Percentiles rank a stretch among this genome's conserved stretches.
Conservation (phyloP, 352 stramenopile species). For the Vaucheria bursata region DNA sequence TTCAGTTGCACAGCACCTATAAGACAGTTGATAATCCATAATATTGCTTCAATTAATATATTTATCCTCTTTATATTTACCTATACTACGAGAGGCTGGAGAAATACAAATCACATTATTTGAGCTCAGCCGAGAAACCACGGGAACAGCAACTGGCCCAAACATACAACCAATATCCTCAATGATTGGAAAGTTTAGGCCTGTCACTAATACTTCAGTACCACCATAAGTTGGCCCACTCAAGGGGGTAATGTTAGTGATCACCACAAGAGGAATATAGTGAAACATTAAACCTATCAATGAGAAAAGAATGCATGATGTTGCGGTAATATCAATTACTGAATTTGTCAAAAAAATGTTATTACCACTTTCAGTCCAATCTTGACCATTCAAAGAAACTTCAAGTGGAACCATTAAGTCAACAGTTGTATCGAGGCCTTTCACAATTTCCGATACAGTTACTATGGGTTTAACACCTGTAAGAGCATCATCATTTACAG, state of each 20-base stretch:
- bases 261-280: conserved; percentile 1
- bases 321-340: background rate
- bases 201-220: conserved; percentile 65
- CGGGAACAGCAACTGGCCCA: conserved; percentile 52
- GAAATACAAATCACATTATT: conserved; percentile 63
- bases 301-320: background rate
- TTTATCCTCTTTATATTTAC: conserved; percentile 15
- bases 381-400: background rate
- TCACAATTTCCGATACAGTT: conserved; percentile 1
- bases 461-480: background rate
- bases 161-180: conserved; percentile 63
- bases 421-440: background rate
- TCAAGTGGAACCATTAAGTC: background rate
- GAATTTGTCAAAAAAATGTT: background rate
- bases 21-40: background rate
- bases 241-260: conserved; percentile 53
- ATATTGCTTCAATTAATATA: background rate
- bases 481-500: background rate
- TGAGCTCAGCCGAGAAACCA: conserved; percentile 58
- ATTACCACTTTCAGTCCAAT: conserved; percentile 12
- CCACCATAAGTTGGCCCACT: conserved; percentile 62
- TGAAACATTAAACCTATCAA: conserved; percentile 8
- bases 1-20: conserved; percentile 54
- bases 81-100: conserved; percentile 37
- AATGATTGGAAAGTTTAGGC: conserved; percentile 64